Conservation (phyloP, 2,329 filamentous ascomycete species). For the Phyllosticta citribraziliensis region DNA sequence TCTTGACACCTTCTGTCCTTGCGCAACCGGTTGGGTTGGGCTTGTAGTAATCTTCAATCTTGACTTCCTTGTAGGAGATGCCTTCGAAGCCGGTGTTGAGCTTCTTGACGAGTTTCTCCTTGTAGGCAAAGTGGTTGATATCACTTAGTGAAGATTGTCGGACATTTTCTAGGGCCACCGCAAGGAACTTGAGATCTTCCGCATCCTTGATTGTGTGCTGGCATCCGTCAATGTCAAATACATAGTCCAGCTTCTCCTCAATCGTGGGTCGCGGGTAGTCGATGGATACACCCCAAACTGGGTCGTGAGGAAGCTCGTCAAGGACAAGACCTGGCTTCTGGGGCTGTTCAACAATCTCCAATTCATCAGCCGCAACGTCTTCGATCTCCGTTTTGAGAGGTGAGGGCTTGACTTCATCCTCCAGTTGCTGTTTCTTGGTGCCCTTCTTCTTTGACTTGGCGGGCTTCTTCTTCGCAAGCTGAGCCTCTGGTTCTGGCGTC, state of each 20-base stretch:
- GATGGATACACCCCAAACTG: slow-evolving; percentile 46
- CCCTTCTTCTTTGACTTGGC: slow-evolving; percentile 57
- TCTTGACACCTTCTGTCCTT: slow-evolving; percentile 86
- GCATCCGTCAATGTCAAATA: slow-evolving; percentile 63
- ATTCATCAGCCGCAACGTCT: not conserved
- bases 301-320: slow-evolving; percentile 16
- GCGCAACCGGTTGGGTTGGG: slow-evolving; percentile 77
- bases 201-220: slow-evolving; percentile 59
- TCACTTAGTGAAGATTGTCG: slow-evolving; percentile 44
- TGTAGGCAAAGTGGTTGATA: slow-evolving; percentile 57
- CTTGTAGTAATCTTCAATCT: slow-evolving; percentile 65
- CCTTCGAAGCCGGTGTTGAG: slow-evolving; percentile 51
- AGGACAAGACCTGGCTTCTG: slow-evolving; percentile 23
- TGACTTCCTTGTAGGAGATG: slow-evolving; percentile 41
- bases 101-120: slow-evolving; percentile 61
- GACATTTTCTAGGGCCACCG: slow-evolving; percentile 39
- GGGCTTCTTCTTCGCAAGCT: slow-evolving; percentile 35
- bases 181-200: slow-evolving; percentile 52
- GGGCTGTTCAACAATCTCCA: slow-evolving; percentile 17
- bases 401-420: slow-evolving; percentile 40
- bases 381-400: slow-evolving; percentile 37
- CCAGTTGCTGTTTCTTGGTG: slow-evolving; percentile 61
- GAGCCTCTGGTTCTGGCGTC: slow-evolving; percentile 24
- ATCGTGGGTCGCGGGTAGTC: slow-evolving; percentile 53
- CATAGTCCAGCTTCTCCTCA: slow-evolving; percentile 52